Evolutionary conservation across 2,329 filamentous ascomycete species (phyloP).

Genomic region (Fusarium concolor): DNA sequence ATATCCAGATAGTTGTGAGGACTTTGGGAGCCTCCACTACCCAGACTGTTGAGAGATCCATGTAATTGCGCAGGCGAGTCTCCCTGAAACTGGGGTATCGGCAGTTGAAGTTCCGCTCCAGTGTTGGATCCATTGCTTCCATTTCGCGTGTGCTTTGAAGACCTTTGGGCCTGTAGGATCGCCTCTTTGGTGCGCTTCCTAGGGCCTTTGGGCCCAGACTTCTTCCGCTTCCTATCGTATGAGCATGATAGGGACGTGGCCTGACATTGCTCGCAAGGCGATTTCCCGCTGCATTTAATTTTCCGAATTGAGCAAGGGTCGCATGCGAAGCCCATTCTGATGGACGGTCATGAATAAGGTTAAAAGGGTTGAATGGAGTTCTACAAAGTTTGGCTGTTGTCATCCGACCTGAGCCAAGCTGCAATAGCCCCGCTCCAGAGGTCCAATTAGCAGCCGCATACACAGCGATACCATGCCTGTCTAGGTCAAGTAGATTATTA

Average conservation of each 20-base stretch:
- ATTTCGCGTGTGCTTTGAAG: neutral
- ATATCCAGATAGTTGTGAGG: neutral
- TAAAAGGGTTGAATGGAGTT: conserved; percentile 2
- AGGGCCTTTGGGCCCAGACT: conserved; percentile 22
- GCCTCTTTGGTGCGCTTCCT: conserved; percentile 28
- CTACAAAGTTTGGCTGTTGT: neutral
- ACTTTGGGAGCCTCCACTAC: neutral
- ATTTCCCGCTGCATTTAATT: conserved; percentile 10
- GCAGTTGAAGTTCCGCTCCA: neutral
- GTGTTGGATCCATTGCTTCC: neutral
- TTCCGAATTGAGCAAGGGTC: conserved; percentile 22
- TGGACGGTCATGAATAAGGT: neutral
- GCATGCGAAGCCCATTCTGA: conserved; percentile 18
- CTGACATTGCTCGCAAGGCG: conserved; percentile 6
- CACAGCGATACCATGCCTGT: too few relatives aligned
- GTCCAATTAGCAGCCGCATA: neutral
- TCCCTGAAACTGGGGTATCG: neutral
- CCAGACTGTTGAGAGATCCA: neutral
- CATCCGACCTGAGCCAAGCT: neutral
- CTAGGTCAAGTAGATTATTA: too few relatives aligned
- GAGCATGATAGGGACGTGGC: conserved; percentile 13
- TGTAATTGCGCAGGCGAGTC: neutral
- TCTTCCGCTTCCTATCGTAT: conserved; percentile 25
- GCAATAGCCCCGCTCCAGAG: neutral
- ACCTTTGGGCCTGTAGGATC: conserved; percentile 13